Conservation (phyloP, 495 filamentous ascomycete genomes). For the Podospora pseudocomata region DNA sequence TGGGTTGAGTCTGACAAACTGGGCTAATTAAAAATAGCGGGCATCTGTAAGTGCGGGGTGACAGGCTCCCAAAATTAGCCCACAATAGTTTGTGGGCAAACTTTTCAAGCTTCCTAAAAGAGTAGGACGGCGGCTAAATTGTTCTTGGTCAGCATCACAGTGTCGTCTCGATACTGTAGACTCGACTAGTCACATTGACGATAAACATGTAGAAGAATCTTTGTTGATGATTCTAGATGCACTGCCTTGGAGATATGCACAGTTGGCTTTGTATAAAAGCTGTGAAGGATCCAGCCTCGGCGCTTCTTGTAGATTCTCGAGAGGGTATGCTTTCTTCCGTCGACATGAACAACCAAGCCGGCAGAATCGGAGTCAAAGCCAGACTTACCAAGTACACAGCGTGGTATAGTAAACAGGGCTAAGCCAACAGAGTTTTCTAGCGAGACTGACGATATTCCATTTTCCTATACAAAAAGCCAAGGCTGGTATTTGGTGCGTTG, state of each 20-base stretch:
- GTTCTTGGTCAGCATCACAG: conserved; percentile 14
- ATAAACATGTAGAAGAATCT: background rate
- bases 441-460: background rate
- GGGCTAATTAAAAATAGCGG: conserved; percentile 22
- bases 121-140: conserved; percentile 34
- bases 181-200: background rate
- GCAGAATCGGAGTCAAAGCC: background rate
- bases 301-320: background rate
- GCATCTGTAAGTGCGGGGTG: background rate
- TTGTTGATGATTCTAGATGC: background rate
- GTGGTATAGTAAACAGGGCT: too few species aligned
- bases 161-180: background rate
- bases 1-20: conserved; percentile 3
- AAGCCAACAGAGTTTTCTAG: background rate
- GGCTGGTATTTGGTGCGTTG: background rate
- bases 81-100: conserved; percentile 14
- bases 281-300: background rate
- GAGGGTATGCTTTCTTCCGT: background rate
- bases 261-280: background rate
- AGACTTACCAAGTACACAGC: background rate
- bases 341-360: background rate
- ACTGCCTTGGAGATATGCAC: background rate
- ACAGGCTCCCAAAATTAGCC: conserved; percentile 22
- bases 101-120: conserved; percentile 18
- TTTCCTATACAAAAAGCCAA: conserved; percentile 16